Base-by-base conservation (phyloP, 257 asterid species). In the Lithospermum erythrorhizon region DNA sequence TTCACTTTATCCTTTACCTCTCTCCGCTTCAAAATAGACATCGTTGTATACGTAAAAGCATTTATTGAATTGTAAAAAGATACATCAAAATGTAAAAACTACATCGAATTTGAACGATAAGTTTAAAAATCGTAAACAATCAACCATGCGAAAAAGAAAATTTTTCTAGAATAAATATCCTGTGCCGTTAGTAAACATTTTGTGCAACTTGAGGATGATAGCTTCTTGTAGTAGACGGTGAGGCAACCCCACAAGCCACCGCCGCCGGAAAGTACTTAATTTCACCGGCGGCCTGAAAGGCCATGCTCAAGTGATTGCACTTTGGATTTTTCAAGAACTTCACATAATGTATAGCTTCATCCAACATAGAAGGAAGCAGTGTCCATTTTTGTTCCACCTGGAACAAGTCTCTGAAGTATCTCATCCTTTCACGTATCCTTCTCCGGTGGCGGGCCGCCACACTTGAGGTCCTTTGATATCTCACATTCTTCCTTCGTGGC, bases 341-440 rank as follows among this genome's bases (percentile, higher is more conserved):
- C 10, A 91, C 93, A 51, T 91, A 91, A 67, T 86, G 96, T 57
- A 91, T 85, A 5, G 98, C 96, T 77, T 91, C 98, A 14, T 91
- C 98, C 3, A 91, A 68, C 98, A 88, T 87, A 10, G 98, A 91
- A 25, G 96, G 98, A 91, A 25, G 96, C 98, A n/a, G 98, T 91
- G 69, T 91, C 98, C 98, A 91, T 91, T 63, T 91, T 91, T 0
- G 98, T 88, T 2, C 98, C 98, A 10, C 98, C 98, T 6, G 98
- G 98, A 6, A 91, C 98, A 20, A 91, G 86, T 72, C 96, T 72
- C 63, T 91, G 96, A 13, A 91, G 82, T 2, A 84, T 91, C 68
- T 70, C 18, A 91, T 91, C 82, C 87, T 55, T 72, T 87, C 98
- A 55, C 98, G 88, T 17, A 91, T 88, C 83, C 95, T 81, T 25